phyloP scores from a whole-genome alignment of 2,329 filamentous ascomycete genomes.

The Fusarium sublunatum region DNA sequence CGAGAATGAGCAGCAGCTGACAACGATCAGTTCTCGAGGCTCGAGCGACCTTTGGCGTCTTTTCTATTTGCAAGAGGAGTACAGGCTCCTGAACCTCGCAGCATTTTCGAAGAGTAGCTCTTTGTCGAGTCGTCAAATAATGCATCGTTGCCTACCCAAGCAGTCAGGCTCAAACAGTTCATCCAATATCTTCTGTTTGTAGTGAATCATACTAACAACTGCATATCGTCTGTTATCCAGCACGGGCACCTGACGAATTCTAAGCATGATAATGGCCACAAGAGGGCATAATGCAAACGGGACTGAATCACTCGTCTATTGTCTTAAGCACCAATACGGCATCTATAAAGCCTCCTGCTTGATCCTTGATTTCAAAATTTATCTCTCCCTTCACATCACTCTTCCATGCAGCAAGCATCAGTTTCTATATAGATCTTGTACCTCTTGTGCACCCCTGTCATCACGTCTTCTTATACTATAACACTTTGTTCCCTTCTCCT shows the following conservation, averaged over 20 bases:
- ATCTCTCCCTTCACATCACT: constrained; percentile 10
- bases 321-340: constrained; percentile 1
- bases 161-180: constrained; percentile 3
- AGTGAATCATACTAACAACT: constrained; percentile 26
- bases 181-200: constrained; percentile 14
- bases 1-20: constrained; percentile 22
- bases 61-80: constrained; percentile 57
- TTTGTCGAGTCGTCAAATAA: background rate
- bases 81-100: constrained; percentile 55
- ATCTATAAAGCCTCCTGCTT: constrained; percentile 36
- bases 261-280: constrained; percentile 11
- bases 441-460: constrained; percentile 3
- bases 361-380: constrained; percentile 3
- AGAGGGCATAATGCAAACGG: constrained; percentile 10
- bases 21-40: constrained; percentile 59
- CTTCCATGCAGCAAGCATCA: constrained; percentile 4
- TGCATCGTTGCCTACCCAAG: background rate
- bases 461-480: background rate
- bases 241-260: constrained; percentile 6
- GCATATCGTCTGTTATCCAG: constrained; percentile 29
- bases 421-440: constrained; percentile 17
- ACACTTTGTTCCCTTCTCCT: background rate
- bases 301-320: constrained; percentile 44
- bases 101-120: constrained; percentile 58
- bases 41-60: constrained; percentile 58